A percentile compares a stretch with the other conserved stretches of the same genome.
Conservation (phyloP, 2,329 filamentous ascomycete species). For the Chrysoporthe puriensis region DNA sequence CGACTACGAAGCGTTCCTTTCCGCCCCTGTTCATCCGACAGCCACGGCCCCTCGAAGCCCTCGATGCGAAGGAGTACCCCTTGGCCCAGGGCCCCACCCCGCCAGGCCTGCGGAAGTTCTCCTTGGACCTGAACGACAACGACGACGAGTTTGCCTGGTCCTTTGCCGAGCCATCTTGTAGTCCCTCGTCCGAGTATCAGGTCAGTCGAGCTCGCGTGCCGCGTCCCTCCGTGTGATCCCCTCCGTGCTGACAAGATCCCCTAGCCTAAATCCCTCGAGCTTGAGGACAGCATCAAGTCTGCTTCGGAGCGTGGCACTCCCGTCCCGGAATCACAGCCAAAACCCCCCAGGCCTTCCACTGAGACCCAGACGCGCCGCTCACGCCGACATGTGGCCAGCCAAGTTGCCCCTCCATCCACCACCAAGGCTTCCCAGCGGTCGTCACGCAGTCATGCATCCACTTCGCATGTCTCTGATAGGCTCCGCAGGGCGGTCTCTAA, state of each 20-base stretch:
- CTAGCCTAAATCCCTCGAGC: conserved; percentile 27
- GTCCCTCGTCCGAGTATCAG: conserved; percentile 17
- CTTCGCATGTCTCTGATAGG: conserved; percentile 42
- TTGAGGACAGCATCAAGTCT: conserved; percentile 33
- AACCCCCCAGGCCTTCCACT: conserved; percentile 33
- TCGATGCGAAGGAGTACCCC: conserved; percentile 90
- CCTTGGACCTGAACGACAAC: conserved; percentile 68
- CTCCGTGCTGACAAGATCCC: conserved; percentile 1
- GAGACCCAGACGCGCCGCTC: conserved; percentile 39
- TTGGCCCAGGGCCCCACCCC: conserved; percentile 84
- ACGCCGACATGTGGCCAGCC: conserved; percentile 38
- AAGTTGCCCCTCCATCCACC: conserved; percentile 39
- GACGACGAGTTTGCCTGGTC: conserved; percentile 47
- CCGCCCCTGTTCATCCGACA: conserved; percentile 82
- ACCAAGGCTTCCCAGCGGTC: conserved; percentile 39
- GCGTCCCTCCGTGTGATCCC: neutral
- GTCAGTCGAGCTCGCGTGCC: conserved; percentile 12
- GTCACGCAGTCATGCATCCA: conserved; percentile 36
- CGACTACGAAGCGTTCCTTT: conserved; percentile 82
- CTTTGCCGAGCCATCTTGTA: conserved; percentile 23
- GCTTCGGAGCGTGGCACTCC: conserved; percentile 40
- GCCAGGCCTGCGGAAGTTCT: conserved; percentile 74
- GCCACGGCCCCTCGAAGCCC: conserved; percentile 68
- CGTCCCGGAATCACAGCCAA: conserved; percentile 35
- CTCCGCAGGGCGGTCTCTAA: conserved; percentile 44